Conservation (phyloP, 108 stramenopile genomes). For the Skeletonema potamos region DNA sequence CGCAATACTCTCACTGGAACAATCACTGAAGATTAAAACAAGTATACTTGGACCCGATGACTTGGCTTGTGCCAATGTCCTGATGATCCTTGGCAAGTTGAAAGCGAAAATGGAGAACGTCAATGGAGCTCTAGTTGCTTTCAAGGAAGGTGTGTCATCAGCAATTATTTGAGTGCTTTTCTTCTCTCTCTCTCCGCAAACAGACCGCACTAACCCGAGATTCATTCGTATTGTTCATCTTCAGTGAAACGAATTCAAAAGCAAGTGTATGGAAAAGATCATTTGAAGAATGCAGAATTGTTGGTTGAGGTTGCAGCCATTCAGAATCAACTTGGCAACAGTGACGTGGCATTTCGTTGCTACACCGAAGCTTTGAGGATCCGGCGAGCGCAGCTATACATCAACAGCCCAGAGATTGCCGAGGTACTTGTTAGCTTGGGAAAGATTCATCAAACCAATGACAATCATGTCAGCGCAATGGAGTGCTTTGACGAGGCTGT, state of each 20-base stretch:
- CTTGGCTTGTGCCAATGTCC: slow-evolving; percentile 37
- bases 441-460: slow-evolving; percentile 12
- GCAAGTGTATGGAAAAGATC: slow-evolving; percentile 31
- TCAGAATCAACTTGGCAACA: slow-evolving; percentile 32
- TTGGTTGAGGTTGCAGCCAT: slow-evolving; percentile 48
- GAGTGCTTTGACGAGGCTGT: slow-evolving; percentile 40
- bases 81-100: slow-evolving; percentile 47
- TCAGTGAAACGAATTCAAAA: slow-evolving; percentile 48
- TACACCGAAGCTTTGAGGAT: slow-evolving; percentile 48
- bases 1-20: slow-evolving; percentile 34
- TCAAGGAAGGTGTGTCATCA: slow-evolving; percentile 35
- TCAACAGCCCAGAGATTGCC: slow-evolving; percentile 24
- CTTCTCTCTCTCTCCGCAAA: neutral
- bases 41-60: slow-evolving; percentile 23
- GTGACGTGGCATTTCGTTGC: slow-evolving; percentile 43
- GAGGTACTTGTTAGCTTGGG: slow-evolving; percentile 41
- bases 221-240: neutral
- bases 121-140: slow-evolving; percentile 46
- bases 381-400: slow-evolving; percentile 17
- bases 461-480: slow-evolving; percentile 23
- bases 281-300: slow-evolving; percentile 50
- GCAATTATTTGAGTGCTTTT: neutral
- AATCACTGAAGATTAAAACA: slow-evolving; percentile 42
- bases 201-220: neutral
- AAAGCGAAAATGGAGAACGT: slow-evolving; percentile 25